Conservation (phyloP, 805 yeast genomes). For the Kuraishia capsulata region DNA sequence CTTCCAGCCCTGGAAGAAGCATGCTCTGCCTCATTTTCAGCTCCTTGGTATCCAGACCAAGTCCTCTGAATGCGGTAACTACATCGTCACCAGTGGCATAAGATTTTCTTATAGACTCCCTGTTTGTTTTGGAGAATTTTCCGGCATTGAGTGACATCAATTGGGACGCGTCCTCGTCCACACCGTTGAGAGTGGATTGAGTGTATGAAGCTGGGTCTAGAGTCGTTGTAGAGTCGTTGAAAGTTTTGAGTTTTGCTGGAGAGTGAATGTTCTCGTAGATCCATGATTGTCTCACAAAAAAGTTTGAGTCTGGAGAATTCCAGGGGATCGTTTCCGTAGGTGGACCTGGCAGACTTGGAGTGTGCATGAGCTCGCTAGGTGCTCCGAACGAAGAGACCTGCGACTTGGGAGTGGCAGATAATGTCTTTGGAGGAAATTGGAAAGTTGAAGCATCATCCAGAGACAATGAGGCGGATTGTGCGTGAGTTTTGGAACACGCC, state of each 20-base stretch:
- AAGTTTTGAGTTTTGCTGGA: neutral
- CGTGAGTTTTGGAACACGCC: conserved; percentile 1
- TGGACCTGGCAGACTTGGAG: conserved; percentile 1
- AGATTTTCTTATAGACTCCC: neutral
- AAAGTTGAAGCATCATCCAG: neutral
- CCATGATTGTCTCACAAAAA: conserved; percentile 6
- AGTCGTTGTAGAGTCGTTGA: neutral
- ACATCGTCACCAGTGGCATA: neutral
- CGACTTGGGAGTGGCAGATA: neutral
- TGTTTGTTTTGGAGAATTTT: neutral
- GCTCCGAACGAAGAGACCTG: conserved; percentile 1
- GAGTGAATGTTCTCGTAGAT: conserved; percentile 4
- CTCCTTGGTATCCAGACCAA: neutral
- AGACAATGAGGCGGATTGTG: neutral
- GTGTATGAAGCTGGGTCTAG: neutral
- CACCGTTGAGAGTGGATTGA: too few relatives aligned
- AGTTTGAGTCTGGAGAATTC: conserved; percentile 5
- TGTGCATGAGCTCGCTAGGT: conserved; percentile 1
- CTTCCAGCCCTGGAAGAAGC: conserved; percentile 1
- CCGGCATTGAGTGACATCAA: neutral
- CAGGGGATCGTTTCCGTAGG: conserved; percentile 2
- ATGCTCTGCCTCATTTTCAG: conserved; percentile 1
- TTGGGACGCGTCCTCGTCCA: neutral
- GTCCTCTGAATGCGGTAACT: neutral
- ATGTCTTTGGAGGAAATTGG: neutral